Evolutionary conservation across 139 green algal genomes (phyloP).

Genomic region (Coccomyxa sp.): DNA sequence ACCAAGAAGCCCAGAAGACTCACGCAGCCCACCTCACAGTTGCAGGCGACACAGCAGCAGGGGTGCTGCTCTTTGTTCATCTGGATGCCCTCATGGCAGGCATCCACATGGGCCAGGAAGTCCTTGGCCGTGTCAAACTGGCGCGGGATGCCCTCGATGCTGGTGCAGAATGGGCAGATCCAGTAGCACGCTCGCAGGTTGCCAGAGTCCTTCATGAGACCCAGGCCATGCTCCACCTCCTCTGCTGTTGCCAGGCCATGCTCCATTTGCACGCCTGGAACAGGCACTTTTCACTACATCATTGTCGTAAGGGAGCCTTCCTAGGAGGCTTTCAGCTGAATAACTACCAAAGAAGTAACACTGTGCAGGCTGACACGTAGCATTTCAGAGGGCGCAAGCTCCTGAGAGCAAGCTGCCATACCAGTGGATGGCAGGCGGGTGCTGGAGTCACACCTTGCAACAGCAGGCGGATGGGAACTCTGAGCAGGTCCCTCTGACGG

Average conservation of each 20-base stretch:
- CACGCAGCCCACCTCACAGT: conserved; percentile 13
- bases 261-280: conserved; percentile 24
- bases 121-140: conserved; percentile 34
- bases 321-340: not conserved
- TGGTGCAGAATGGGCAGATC: conserved; percentile 51
- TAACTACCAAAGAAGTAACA: no score
- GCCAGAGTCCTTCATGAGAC: conserved; percentile 48
- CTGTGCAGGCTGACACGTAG: no score
- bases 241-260: conserved; percentile 40
- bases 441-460: not conserved
- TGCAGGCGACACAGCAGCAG: conserved; percentile 47
- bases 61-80: conserved; percentile 31
- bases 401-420: not conserved
- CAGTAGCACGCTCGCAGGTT: conserved; percentile 50
- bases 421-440: conserved; percentile 1
- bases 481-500: not conserved
- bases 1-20: no score
- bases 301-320: not conserved
- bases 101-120: conserved; percentile 50
- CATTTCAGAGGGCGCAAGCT: no score
- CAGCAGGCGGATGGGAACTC: conserved; percentile 6
- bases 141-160: conserved; percentile 10
- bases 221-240: conserved; percentile 56
- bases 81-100: conserved; percentile 48
- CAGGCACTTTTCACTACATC: not conserved